phyloP scores from a whole-genome alignment of 208 protist species.

The Leptomonas seymouri region DNA sequence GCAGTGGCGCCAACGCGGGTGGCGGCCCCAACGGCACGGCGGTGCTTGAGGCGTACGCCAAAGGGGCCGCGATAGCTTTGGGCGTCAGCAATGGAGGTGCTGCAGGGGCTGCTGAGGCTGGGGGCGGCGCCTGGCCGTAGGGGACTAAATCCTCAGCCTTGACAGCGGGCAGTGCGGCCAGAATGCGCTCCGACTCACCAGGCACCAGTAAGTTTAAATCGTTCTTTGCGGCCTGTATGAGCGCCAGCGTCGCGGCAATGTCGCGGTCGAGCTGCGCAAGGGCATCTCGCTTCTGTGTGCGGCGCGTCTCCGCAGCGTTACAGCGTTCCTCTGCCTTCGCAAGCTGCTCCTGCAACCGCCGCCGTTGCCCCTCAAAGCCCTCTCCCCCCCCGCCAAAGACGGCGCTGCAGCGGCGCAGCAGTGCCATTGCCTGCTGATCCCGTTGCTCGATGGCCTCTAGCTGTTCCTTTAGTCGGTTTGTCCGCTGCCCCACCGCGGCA shows the following conservation, averaged over 20 bases:
- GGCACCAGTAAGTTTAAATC: conserved; percentile 54
- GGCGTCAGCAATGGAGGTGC: neutral
- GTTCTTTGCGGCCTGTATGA: conserved; percentile 50
- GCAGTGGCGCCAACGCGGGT: conserved; percentile 8
- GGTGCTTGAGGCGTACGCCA: neutral
- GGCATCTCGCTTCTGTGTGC: conserved; percentile 33
- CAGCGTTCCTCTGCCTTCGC: conserved; percentile 41
- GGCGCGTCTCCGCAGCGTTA: conserved; percentile 33
- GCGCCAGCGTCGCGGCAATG: conserved; percentile 40
- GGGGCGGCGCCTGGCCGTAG: conserved; percentile 2
- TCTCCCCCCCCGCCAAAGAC: conserved; percentile 40
- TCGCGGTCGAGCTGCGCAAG: conserved; percentile 57
- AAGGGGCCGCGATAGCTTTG: neutral
- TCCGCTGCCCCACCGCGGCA: conserved; percentile 48
- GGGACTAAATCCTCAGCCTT: conserved; percentile 23
- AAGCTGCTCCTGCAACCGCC: conserved; percentile 48
- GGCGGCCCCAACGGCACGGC: conserved; percentile 4
- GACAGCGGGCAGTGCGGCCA: conserved; percentile 20
- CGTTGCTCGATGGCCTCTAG: conserved; percentile 34
- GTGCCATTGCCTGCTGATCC: conserved; percentile 41
- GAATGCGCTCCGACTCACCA: conserved; percentile 35
- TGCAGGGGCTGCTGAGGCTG: neutral
- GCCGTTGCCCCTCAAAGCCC: conserved; percentile 42
- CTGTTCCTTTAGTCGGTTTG: conserved; percentile 50
- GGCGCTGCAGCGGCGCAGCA: conserved; percentile 51